Percentiles rank a stretch among this genome's conserved stretches.
Evolutionary conservation across 805 yeast species (phyloP).

Genomic region (Yamadazyma akitaensis): DNA sequence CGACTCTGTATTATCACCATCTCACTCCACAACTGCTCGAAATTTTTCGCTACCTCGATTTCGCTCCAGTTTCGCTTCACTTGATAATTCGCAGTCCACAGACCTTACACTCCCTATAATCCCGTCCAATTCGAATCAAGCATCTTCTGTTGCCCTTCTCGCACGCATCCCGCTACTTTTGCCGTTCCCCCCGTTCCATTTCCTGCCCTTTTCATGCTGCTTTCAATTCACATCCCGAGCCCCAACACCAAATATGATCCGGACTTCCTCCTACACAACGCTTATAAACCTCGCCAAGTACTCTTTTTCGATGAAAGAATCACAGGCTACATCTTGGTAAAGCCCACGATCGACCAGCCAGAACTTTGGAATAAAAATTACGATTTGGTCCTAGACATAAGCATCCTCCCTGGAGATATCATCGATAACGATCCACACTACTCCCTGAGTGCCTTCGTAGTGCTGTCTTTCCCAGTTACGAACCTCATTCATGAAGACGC

Average conservation of each 20-base stretch:
- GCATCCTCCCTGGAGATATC: slow-evolving; percentile 13
- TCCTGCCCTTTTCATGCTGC: not conserved
- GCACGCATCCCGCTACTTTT: no score
- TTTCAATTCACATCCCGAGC: slow-evolving; percentile 4
- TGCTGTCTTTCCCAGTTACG: not conserved
- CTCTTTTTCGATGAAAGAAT: slow-evolving; percentile 8
- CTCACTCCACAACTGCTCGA: no score
- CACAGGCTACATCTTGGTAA: slow-evolving; percentile 3
- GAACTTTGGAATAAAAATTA: not conserved
- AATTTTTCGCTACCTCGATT: no score
- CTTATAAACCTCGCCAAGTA: slow-evolving; percentile 1
- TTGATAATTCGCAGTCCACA: no score
- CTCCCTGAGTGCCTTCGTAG: not conserved
- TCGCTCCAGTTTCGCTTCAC: no score
- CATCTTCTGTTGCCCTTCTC: no score
- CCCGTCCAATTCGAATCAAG: no score
- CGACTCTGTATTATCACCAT: no score
- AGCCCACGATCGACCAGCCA: not conserved
- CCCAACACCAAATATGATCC: not conserved
- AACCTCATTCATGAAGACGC: not conserved
- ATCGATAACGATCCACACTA: slow-evolving; percentile 9
- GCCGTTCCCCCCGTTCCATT: no score
- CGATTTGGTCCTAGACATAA: slow-evolving; percentile 7
- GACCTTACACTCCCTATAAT: no score
- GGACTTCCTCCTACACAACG: slow-evolving; percentile 1